These are phyloP conservation scores for Vigna hirtella DNA, from an alignment of 306 rosid genomes.

Conservation along the genomic window DNA sequence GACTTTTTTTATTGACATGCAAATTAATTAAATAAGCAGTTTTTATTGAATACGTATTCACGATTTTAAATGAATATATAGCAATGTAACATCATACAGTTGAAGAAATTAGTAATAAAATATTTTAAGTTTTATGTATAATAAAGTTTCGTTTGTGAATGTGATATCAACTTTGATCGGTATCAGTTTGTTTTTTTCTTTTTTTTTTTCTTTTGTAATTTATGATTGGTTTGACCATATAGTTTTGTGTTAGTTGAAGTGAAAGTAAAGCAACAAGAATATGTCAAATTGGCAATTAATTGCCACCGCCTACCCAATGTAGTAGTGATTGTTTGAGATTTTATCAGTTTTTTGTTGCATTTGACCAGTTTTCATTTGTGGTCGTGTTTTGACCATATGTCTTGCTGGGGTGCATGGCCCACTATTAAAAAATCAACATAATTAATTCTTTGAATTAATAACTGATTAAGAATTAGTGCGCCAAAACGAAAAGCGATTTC, in stretches of 20 bases:
- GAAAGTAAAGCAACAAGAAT: constrained; percentile 42
- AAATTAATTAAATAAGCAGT: too few relatives aligned
- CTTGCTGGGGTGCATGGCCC: background rate
- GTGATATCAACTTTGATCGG: too few relatives aligned
- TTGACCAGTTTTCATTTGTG: constrained; percentile 44
- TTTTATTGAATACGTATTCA: too few relatives aligned
- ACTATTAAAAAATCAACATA: background rate
- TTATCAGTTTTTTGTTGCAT: constrained; percentile 23
- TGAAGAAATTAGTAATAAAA: too few relatives aligned
- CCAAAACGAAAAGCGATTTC: background rate
- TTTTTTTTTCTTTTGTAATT: too few relatives aligned
- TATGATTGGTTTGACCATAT: background rate
- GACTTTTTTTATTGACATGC: too few relatives aligned
- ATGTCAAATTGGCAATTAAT: background rate
- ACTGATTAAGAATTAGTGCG: constrained; percentile 29
- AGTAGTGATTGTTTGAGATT: constrained; percentile 51
- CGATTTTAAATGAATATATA: too few relatives aligned
- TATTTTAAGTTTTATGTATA: too few relatives aligned
- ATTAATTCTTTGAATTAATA: constrained; percentile 6
- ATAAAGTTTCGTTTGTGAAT: too few relatives aligned
- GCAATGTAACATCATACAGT: too few relatives aligned
- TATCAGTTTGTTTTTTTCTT: too few relatives aligned
- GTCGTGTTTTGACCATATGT: constrained; percentile 37
- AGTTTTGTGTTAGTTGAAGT: constrained; percentile 40
- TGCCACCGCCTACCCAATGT: constrained; percentile 35